Percentiles rank a stretch among this genome's conserved stretches.
Conservation (phyloP, 371 early-diverging fungal species). For the Rhizopus arrhizus region DNA sequence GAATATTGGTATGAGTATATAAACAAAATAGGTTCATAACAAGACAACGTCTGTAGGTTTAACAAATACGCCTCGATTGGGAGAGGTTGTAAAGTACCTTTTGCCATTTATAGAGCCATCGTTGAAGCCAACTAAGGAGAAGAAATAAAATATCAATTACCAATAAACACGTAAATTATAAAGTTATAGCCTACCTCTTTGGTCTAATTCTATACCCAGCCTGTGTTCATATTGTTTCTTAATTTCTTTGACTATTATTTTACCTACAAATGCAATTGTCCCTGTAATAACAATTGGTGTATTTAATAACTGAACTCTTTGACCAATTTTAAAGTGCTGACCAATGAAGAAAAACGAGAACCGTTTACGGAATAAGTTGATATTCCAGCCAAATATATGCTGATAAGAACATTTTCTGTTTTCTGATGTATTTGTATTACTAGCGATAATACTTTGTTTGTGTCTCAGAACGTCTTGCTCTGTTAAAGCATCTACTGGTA, state of each 20-base stretch:
- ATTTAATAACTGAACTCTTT: constrained; percentile 26
- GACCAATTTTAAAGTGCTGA: constrained; percentile 25
- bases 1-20: too few species aligned
- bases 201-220: constrained; percentile 33
- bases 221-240: constrained; percentile 7
- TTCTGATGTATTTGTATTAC: constrained; percentile 1
- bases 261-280: constrained; percentile 29
- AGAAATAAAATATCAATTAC: not conserved
- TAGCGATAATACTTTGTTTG: not conserved
- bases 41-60: constrained; percentile 16
- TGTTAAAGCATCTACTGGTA: constrained; percentile 11
- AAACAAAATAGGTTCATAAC: not conserved
- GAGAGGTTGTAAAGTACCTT: constrained; percentile 27
- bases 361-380: constrained; percentile 9
- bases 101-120: constrained; percentile 40
- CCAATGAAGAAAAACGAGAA: constrained; percentile 17
- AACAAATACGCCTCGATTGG: constrained; percentile 23
- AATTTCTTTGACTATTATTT: not conserved
- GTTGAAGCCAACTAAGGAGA: constrained; percentile 35
- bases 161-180: not conserved
- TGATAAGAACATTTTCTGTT: not conserved
- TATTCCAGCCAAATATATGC: constrained; percentile 9
- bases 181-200: constrained; percentile 20
- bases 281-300: constrained; percentile 32
- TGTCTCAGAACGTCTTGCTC: not conserved